Evolutionary conservation across 352 stramenopile genomes (phyloP).

Genomic region (Phytophthora nicotianae): DNA sequence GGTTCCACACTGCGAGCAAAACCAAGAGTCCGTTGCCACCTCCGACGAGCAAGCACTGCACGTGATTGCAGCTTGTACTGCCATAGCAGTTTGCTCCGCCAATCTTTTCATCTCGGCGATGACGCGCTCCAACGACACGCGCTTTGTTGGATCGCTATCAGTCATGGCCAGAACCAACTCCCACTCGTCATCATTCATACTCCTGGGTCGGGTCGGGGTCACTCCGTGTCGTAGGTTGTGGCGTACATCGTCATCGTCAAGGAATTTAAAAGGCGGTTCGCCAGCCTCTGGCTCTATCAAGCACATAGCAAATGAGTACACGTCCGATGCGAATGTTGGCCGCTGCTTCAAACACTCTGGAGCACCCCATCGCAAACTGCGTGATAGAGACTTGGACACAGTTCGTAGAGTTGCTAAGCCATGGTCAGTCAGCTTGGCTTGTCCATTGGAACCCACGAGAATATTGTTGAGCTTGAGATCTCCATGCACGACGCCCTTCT

Average conservation of each 20-base stretch:
- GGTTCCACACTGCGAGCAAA: neutral
- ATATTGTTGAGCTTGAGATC: slow-evolving; percentile 3
- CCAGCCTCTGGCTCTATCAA: slow-evolving; percentile 30
- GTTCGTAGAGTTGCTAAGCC: neutral
- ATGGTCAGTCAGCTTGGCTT: neutral
- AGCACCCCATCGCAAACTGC: neutral
- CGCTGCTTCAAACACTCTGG: neutral
- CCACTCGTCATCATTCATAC: neutral
- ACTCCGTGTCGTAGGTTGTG: neutral
- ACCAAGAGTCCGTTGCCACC: neutral
- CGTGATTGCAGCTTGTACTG: neutral
- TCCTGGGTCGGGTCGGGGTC: neutral
- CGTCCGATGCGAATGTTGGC: slow-evolving; percentile 17
- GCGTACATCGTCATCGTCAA: neutral
- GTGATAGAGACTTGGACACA: neutral
- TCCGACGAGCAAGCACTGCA: neutral
- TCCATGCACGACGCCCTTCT: neutral
- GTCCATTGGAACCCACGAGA: neutral
- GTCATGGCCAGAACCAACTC: neutral
- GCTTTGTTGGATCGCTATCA: neutral
- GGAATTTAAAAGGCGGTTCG: neutral
- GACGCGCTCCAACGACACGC: neutral
- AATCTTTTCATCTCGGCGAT: neutral
- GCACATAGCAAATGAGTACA: slow-evolving; percentile 39
- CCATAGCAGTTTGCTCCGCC: neutral